phyloP scores from a whole-genome alignment of 2,329 filamentous ascomycete genomes.

The Thermoascus crustaceus region DNA sequence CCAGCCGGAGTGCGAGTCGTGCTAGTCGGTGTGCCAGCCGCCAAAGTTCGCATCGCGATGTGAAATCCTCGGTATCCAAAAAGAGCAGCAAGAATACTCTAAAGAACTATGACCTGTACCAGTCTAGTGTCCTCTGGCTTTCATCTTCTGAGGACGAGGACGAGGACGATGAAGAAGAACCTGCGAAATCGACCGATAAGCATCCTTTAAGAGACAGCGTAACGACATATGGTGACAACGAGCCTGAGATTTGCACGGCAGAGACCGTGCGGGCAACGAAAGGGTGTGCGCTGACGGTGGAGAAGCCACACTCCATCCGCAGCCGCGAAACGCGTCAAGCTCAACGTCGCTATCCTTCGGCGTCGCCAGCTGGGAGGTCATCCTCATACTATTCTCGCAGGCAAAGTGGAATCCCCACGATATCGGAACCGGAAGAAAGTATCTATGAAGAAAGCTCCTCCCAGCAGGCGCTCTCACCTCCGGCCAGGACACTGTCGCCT shows the following conservation, averaged over 20 bases:
- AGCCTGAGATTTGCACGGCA: constrained; percentile 37
- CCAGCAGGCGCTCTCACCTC: constrained; percentile 14
- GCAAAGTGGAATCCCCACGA: constrained; percentile 25
- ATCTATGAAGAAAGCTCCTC: constrained; percentile 1
- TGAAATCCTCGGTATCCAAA: too few species aligned
- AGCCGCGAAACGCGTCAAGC: constrained; percentile 16
- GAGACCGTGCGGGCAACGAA: constrained; percentile 27
- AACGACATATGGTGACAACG: constrained; percentile 31
- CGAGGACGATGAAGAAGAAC: constrained; percentile 17
- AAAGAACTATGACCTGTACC: constrained; percentile 33
- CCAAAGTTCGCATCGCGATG: too few species aligned
- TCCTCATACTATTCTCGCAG: constrained; percentile 20
- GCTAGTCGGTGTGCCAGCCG: too few species aligned
- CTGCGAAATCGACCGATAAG: constrained; percentile 6
- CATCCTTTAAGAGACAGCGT: constrained; percentile 30
- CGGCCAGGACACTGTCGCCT: constrained; percentile 11
- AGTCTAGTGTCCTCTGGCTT: constrained; percentile 40
- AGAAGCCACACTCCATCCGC: constrained; percentile 18
- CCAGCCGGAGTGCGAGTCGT: constrained; percentile 10
- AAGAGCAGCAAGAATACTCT: constrained; percentile 33
- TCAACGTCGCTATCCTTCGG: constrained; percentile 16
- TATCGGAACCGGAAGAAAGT: constrained; percentile 23
- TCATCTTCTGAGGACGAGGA: constrained; percentile 43
- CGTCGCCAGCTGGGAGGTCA: constrained; percentile 21
- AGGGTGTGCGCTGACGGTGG: constrained; percentile 19